Base-by-base conservation (phyloP, 768 basidiomycete species). In the Lentinula sp. region DNA sequence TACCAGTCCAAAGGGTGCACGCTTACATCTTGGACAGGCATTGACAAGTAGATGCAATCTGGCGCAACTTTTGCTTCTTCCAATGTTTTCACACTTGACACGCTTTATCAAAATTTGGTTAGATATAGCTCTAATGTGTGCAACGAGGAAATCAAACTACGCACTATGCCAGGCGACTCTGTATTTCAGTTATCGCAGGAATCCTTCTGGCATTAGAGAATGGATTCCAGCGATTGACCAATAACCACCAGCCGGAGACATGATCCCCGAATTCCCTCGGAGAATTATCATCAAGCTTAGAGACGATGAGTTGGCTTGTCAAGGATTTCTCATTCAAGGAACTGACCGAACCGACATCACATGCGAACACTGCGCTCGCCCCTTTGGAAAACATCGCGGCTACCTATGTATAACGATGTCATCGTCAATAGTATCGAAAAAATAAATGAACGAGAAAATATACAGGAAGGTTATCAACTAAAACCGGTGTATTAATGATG, bases 251-350 rank as follows among this genome's bases (percentile, higher is more conserved):
- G 33, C 97, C 97, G 3, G 95, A 97, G 2, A 99, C 81, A 0
- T 91, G 88, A 67, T 99, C 97, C 5, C 97, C 95, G 72, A 95
- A 97, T 66, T 91, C 88, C 57, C 97, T 82, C 0, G 96, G 95
- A 1, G 92, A 92, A 61, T 96, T 98, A 70, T 99, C 97, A 68
- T 98, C 96, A 61, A 95, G 80, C 85, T 93, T 37, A 23, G 50
- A 10, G 37, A 13, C 33, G 64, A 41, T 15, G n/a, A 49, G 18
- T 43, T 8, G 16, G 41, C 8, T 18, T n/a, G 9, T 36, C 13
- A 7, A 10, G 5, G 15, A 45, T 33, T 33, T 42, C 41, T 43
- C 13, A 9, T 42, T n/a, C 8, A 28, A 18, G 8, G 42, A 1
- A 76, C 87, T 67, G 71, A 93, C 92, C 35, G 89, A 84, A 63